phyloP scores from a whole-genome alignment of 352 stramenopile species.

The Pseudoperonospora humuli region DNA sequence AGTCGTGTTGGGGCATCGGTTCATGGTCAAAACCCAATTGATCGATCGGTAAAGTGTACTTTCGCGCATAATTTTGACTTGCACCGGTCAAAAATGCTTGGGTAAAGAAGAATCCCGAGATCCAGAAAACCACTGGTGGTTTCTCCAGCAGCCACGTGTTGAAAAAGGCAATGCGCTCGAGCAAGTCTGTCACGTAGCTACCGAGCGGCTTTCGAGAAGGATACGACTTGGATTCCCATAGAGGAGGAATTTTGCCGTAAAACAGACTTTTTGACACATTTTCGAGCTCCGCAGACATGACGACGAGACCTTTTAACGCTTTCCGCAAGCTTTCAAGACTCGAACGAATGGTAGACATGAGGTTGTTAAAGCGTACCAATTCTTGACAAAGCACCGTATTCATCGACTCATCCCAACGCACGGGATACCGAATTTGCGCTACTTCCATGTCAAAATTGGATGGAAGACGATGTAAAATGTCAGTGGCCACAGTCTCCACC shows the following conservation, averaged over 20 bases:
- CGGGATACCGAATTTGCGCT: conserved; percentile 87
- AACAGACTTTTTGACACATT: conserved; percentile 89
- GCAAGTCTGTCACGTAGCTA: conserved; percentile 87
- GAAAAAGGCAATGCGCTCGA: conserved; percentile 89
- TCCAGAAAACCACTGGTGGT: conserved; percentile 88
- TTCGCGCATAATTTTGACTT: conserved; percentile 92
- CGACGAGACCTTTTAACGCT: conserved; percentile 88
- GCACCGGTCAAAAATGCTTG: conserved; percentile 93
- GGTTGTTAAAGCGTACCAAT: conserved; percentile 90
- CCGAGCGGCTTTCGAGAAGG: conserved; percentile 89
- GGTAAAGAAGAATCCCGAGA: conserved; percentile 96
- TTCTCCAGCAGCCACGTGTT: conserved; percentile 85
- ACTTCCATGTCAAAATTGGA: conserved; percentile 91
- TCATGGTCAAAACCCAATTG: conserved; percentile 77
- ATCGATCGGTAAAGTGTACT: conserved; percentile 90
- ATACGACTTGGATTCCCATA: conserved; percentile 89
- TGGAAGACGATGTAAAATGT: conserved; percentile 83
- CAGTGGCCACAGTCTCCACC: conserved; percentile 78
- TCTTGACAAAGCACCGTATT: conserved; percentile 93
- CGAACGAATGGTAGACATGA: conserved; percentile 81
- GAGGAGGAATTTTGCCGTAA: conserved; percentile 87
- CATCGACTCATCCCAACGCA: conserved; percentile 90
- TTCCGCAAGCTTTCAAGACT: conserved; percentile 85
- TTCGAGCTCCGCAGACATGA: conserved; percentile 92
- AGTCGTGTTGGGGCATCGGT: conserved; percentile 69